A percentile compares a stretch with the other conserved stretches of the same genome.
phyloP scores from a whole-genome alignment of 495 filamentous ascomycete species.

The Annulohypoxylon bovei region DNA sequence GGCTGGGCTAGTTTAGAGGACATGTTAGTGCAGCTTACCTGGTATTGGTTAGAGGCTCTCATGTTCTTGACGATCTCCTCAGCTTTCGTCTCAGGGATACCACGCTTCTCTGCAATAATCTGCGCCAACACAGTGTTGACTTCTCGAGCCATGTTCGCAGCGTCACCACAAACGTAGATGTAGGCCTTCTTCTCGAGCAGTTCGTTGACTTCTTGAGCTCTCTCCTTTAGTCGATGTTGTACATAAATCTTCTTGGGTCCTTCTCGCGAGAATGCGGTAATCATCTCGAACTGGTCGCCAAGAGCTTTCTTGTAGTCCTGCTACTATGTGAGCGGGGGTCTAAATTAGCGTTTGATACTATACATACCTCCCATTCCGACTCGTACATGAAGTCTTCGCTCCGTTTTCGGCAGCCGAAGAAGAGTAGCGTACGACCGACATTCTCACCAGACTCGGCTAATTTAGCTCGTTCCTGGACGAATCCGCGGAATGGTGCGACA shows the following conservation, averaged over 20 bases:
- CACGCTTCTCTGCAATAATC: constrained; percentile 85
- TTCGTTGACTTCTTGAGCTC: constrained; percentile 84
- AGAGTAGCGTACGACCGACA: constrained; percentile 89
- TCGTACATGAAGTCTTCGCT: constrained; percentile 92
- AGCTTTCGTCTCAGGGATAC: constrained; percentile 80
- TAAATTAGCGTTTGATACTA: neutral
- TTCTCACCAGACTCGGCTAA: constrained; percentile 80
- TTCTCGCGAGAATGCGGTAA: constrained; percentile 95
- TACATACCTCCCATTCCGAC: constrained; percentile 90
- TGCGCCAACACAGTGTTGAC: constrained; percentile 86
- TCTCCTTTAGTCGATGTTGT: constrained; percentile 88
- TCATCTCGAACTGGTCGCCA: constrained; percentile 84
- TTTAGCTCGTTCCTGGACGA: constrained; percentile 91
- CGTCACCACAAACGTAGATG: constrained; percentile 98
- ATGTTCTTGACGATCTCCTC: constrained; percentile 97
- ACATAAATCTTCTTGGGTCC: constrained; percentile 91
- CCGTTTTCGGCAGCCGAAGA: constrained; percentile 90
- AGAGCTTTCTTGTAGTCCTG: constrained; percentile 84
- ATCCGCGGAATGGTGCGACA: constrained; percentile 95
- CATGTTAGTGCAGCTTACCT: constrained; percentile 62
- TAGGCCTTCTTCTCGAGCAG: constrained; percentile 88
- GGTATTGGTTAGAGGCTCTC: constrained; percentile 92
- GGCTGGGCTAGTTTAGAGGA: neutral
- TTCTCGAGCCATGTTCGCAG: constrained; percentile 97
- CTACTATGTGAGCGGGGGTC: constrained; percentile 25